These are phyloP conservation scores for Alternaria conjuncta DNA, from an alignment of 2,329 filamentous ascomycete species.

Conservation along the genomic window DNA sequence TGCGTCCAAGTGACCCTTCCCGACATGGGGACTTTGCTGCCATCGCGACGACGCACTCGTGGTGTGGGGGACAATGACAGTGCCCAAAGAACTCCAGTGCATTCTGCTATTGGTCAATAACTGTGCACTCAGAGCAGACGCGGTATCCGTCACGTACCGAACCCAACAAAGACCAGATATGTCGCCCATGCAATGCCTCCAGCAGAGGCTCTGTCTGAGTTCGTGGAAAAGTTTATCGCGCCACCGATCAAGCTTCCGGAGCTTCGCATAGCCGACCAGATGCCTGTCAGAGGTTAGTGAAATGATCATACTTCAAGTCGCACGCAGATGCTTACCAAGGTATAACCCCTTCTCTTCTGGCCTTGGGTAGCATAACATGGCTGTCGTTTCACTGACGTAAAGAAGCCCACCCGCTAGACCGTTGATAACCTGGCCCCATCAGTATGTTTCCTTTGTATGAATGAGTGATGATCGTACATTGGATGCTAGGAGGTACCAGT, in stretches of 20 bases:
- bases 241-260: slow-evolving; percentile 15
- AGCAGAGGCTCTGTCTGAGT: background rate
- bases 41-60: slow-evolving; percentile 7
- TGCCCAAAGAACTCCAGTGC: slow-evolving; percentile 10
- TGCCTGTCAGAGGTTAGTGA: background rate
- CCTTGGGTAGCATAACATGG: slow-evolving; percentile 15
- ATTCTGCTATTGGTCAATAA: slow-evolving; percentile 1
- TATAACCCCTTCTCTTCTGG: slow-evolving; percentile 14
- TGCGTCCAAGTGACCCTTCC: slow-evolving; percentile 2
- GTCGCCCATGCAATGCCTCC: slow-evolving; percentile 13
- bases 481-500: slow-evolving; percentile 10
- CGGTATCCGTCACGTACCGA: slow-evolving; percentile 3
- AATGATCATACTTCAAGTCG: background rate
- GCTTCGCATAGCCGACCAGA: slow-evolving; percentile 19
- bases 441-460: background rate
- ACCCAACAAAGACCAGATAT: slow-evolving; percentile 13
- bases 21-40: slow-evolving; percentile 1
- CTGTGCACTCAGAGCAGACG: background rate
- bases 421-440: slow-evolving; percentile 5
- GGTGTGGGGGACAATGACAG: slow-evolving; percentile 7
- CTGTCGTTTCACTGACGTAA: slow-evolving; percentile 18
- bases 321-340: slow-evolving; percentile 3
- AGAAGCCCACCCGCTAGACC: slow-evolving; percentile 9
- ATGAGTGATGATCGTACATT: background rate
- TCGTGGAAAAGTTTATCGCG: slow-evolving; percentile 16